A percentile compares a stretch with the other conserved stretches of the same genome.
These are phyloP conservation scores for Candida succiphila DNA, from an alignment of 805 yeast species.

Conservation along the genomic window DNA sequence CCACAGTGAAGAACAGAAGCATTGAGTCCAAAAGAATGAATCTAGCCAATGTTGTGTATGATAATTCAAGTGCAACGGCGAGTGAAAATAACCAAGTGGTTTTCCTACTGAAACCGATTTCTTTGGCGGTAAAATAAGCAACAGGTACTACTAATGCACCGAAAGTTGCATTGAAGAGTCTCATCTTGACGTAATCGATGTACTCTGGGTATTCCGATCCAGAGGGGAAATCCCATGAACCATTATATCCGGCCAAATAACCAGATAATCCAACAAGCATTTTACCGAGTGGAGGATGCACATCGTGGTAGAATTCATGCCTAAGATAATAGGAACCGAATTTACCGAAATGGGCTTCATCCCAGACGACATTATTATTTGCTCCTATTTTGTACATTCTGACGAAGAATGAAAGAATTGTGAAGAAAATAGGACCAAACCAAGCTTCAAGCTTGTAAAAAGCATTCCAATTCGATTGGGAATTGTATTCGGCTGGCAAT, in stretches of 20 bases:
- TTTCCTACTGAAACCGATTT: slow-evolving; percentile 59
- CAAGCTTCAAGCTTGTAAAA: slow-evolving; percentile 18
- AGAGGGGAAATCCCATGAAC: slow-evolving; percentile 82
- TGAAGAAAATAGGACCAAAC: slow-evolving; percentile 53
- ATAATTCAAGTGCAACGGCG: slow-evolving; percentile 74
- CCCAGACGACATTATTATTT: slow-evolving; percentile 84
- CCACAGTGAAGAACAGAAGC: slow-evolving; percentile 77
- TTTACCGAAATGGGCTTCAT: slow-evolving; percentile 92
- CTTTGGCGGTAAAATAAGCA: slow-evolving; percentile 73
- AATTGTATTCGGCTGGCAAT: slow-evolving; percentile 7
- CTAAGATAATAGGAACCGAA: slow-evolving; percentile 74
- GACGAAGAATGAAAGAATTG: slow-evolving; percentile 57
- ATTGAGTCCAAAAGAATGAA: slow-evolving; percentile 89
- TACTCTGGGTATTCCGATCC: slow-evolving; percentile 69
- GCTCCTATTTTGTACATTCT: slow-evolving; percentile 69
- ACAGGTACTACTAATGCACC: slow-evolving; percentile 80
- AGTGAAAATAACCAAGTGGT: slow-evolving; percentile 72
- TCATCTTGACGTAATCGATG: slow-evolving; percentile 75
- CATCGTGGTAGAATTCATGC: slow-evolving; percentile 78
- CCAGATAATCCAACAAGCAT: slow-evolving; percentile 74
- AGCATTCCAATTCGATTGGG: slow-evolving; percentile 5
- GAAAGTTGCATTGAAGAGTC: slow-evolving; percentile 78
- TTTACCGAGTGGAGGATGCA: slow-evolving; percentile 82
- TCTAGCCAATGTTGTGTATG: slow-evolving; percentile 78
- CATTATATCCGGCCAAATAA: slow-evolving; percentile 76